Base-by-base conservation (phyloP, 805 yeast species). In the Ogataea nakhonphanomensis region DNA sequence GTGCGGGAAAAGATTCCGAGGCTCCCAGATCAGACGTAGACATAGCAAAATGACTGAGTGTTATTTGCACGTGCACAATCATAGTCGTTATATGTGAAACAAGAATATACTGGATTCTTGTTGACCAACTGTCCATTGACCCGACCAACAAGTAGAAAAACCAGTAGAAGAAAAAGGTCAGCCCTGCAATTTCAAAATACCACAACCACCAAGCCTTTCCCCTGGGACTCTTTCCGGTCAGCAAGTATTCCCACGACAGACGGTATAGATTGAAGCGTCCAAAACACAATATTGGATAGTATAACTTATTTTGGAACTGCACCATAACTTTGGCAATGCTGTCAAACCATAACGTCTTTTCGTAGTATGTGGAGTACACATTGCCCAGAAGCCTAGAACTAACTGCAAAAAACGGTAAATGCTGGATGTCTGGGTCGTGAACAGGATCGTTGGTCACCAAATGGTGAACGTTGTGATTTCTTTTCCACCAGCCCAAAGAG, bases 361-460 rank as follows among this genome's bases (percentile, higher is more conserved):
- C 87, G 56, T 88, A 88, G 61, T 80, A 88, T 0, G 95, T 85
- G 20, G 95, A 85, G 57, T 78, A 85, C 7, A 87, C 76, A 53
- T 76, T 70, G 3, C 77, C 78, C 50, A 88, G 76, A 4, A 88
- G 66, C 46, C 84, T 67, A 1, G 84, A 71, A 39, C 89, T 80
- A 13, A 88, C 95, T 2, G 95, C 95, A 58, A 88, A 88, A 53
- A 88, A 88, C 1, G 96, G 96, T 48, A 88, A 61, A 63, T 88
- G 96, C 62, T 88, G 96, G 57, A 88, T 89, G 63, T 88, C 96
- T 0, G 96, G 96, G 55, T 88, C 96, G 57, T 89, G 95, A 2
- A 84, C 83, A 0, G 96, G 96, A 57, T 88, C 95, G 61, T 88
- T 88, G n/a, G 96, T 84, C 39, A 88, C 73, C 37, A 88, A 65